Base-by-base conservation (phyloP, 2,329 filamentous ascomycete genomes). In the Neoscytalidium dimidiatum region DNA sequence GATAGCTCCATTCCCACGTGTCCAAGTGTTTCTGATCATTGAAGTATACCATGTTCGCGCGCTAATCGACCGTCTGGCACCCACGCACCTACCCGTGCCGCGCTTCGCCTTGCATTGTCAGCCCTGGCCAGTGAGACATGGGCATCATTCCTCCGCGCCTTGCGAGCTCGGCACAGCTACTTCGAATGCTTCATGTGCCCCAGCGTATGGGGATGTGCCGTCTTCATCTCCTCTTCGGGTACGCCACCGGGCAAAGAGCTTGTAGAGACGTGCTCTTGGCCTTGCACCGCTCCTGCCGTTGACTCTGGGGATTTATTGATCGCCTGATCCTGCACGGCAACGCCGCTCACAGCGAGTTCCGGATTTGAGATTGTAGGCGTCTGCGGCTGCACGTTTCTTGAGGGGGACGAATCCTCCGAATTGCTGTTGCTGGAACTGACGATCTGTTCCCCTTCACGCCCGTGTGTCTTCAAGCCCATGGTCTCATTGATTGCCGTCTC, bases 221-320 rank as follows among this genome's bases (percentile, higher is more conserved):
- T 71, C 57, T 77, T 73, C 69, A 79, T 71, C 52, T 81, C 72
- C 7, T 73, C 70, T 67, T 81, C 78, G 11, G 78, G 77, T 26
- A 71, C 70, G 2, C 80, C 80, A 41, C 73, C 79, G 0, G 80
- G 79, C 3, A 81, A 70, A n/a, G 79, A 75, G n/a, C 72, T 69
- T 1, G 80, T 81, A 0, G 74, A 74, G 11, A 78, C 69, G 62
- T 77, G 75, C 46, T 75, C 71, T 13, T 71, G 66, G 2, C 74
- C 71, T 19, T 69, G 68, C 13, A 74, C 69, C 33, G 72, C 67
- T 53, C 71, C 69, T 57, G 66, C 48, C 41, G 68, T 68, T 64
- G 73, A 70, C 60, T 71, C 73, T 51, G 71, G 67, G 53, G 23
- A 38, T 9, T 41, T n/a, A 3, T 1, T 43, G 17, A 17, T 23